Conservation (phyloP, 345 rosid genomes). For the Eucalyptus cladocalyx region DNA sequence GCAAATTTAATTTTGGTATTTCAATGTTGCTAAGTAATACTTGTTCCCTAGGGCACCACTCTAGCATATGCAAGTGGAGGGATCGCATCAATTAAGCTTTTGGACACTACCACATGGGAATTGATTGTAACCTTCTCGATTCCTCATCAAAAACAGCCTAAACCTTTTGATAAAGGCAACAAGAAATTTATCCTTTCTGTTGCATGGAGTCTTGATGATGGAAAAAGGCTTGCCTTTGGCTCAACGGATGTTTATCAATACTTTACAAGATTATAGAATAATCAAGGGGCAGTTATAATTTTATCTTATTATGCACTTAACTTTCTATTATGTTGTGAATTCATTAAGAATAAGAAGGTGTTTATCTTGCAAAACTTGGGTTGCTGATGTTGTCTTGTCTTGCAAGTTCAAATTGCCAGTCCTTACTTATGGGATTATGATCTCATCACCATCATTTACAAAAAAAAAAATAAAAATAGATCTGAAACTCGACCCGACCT, state of each 20-base stretch:
- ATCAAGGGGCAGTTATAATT: no score
- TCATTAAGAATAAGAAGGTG: no score
- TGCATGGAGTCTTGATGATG: constrained; percentile 84
- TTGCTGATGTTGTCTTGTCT: neutral
- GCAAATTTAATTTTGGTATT: neutral
- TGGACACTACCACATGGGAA: constrained; percentile 96
- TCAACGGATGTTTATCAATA: constrained; percentile 51
- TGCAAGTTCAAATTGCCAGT: neutral
- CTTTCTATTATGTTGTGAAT: no score
- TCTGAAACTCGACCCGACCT: accelerated
- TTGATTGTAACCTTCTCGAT: constrained; percentile 52
- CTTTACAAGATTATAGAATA: no score
- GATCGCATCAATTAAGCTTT: constrained; percentile 84
- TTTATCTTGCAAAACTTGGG: neutral
- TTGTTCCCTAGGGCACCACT: constrained; percentile 51
- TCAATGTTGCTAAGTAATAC: neutral
- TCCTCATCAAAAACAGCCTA: constrained; percentile 69
- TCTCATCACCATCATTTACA: no score
- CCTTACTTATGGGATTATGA: no score
- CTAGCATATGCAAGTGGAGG: constrained; percentile 98
- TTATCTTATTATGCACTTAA: no score
- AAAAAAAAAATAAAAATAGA: no score
- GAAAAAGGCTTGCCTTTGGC: constrained; percentile 72
- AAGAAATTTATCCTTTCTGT: constrained; percentile 82
- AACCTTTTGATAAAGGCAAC: constrained; percentile 75